These are phyloP conservation scores for Trypanosoma brucei DNA, from an alignment of 208 protist species.

Conservation along the genomic window DNA sequence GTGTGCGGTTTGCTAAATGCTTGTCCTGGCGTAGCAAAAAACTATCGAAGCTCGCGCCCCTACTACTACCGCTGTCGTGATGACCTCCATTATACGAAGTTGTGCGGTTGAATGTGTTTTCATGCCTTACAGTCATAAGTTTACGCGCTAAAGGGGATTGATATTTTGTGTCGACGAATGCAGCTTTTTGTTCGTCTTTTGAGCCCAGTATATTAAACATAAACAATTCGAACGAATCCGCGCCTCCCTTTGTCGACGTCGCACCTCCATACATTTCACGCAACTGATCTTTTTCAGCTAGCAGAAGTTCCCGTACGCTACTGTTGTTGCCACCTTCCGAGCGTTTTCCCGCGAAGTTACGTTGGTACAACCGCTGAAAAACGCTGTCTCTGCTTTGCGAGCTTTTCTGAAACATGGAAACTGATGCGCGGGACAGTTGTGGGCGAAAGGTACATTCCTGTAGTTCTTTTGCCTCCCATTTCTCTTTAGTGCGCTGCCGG, in stretches of 20 bases:
- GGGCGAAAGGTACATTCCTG: constrained; percentile 79
- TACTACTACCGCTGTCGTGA: constrained; percentile 1
- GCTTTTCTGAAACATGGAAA: constrained; percentile 24
- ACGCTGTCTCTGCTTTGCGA: constrained; percentile 23
- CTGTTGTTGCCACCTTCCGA: constrained; percentile 26
- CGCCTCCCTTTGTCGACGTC: constrained; percentile 10
- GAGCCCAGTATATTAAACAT: constrained; percentile 45
- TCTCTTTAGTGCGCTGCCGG: constrained; percentile 4
- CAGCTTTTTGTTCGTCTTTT: constrained; percentile 19
- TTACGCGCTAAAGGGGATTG: constrained; percentile 48
- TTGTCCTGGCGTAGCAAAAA: constrained; percentile 75
- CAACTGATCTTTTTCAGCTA: constrained; percentile 40
- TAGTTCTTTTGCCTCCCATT: constrained; percentile 28
- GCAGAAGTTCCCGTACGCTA: constrained; percentile 25
- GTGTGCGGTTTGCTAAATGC: constrained; percentile 43
- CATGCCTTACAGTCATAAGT: constrained; percentile 13
- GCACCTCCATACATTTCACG: constrained; percentile 32
- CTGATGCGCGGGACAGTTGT: constrained; percentile 49
- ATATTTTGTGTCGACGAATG: constrained; percentile 48
- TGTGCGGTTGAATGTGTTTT: not conserved
- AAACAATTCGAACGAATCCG: constrained; percentile 43
- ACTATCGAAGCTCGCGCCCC: constrained; percentile 61
- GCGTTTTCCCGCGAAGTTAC: constrained; percentile 24
- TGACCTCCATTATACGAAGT: too few relatives aligned
- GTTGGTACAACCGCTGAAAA: constrained; percentile 71